These are phyloP conservation scores for Kwoniella botswanensis DNA, from an alignment of 768 basidiomycete species.

Conservation along the genomic window DNA sequence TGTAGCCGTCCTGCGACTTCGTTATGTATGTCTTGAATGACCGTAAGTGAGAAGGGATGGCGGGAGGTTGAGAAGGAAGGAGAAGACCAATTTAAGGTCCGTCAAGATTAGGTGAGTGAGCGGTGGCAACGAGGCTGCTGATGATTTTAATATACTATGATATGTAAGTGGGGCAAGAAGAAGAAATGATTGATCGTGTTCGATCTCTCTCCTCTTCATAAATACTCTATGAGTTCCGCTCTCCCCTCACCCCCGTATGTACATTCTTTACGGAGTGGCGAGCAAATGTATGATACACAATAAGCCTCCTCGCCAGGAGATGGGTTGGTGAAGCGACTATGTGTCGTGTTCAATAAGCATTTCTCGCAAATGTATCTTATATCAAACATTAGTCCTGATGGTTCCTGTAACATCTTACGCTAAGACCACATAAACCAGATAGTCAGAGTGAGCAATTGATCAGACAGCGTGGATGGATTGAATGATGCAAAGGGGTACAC, in stretches of 20 bases:
- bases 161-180: not conserved
- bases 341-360: constrained; percentile 23
- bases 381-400: constrained; percentile 14
- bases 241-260: not conserved
- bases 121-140: not conserved
- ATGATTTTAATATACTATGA: not conserved
- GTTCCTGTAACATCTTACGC: constrained; percentile 21
- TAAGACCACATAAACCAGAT: not conserved
- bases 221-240: not conserved
- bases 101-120: constrained; percentile 1
- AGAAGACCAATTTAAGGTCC: constrained; percentile 11
- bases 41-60: not conserved
- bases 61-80: not conserved
- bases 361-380: not conserved
- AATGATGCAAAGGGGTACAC: not conserved
- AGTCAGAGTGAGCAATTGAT: not conserved
- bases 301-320: not conserved
- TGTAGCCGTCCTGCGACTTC: not conserved
- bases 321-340: not conserved
- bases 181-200: not conserved
- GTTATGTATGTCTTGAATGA: not conserved
- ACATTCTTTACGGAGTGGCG: constrained; percentile 4
- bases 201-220: not conserved
- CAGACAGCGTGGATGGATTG: not conserved
- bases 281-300: constrained; percentile 10